Evolutionary conservation across 495 filamentous ascomycete genomes (phyloP).

Genomic region (Aspergillus kassunensis): DNA sequence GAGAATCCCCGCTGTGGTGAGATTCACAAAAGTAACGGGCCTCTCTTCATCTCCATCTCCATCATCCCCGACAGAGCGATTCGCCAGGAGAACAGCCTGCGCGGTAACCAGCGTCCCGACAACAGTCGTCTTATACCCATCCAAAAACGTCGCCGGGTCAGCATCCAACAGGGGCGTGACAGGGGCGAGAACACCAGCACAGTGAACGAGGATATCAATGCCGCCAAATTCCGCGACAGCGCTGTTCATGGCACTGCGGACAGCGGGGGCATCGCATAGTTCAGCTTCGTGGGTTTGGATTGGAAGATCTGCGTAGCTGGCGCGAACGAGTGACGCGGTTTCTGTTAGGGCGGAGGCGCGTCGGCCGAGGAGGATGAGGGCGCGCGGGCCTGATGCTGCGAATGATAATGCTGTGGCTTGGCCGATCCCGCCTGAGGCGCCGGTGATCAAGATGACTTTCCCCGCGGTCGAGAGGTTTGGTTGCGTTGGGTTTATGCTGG

Average conservation of each 20-base stretch:
- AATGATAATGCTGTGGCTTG: constrained; percentile 44
- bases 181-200: constrained; percentile 25
- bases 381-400: constrained; percentile 16
- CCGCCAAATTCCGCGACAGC: constrained; percentile 15
- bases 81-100: constrained; percentile 26
- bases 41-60: constrained; percentile 18
- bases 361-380: constrained; percentile 28
- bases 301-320: constrained; percentile 4
- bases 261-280: constrained; percentile 18
- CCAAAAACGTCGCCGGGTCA: constrained; percentile 22
- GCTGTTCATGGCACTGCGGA: constrained; percentile 12
- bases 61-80: constrained; percentile 5
- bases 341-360: constrained; percentile 33
- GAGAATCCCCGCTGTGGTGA: constrained; percentile 25
- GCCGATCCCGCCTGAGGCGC: constrained; percentile 20
- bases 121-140: constrained; percentile 33
- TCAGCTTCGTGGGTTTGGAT: constrained; percentile 19
- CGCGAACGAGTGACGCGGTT: constrained; percentile 30
- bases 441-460: constrained; percentile 21
- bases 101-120: constrained; percentile 27
- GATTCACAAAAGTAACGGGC: constrained; percentile 26
- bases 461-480: constrained; percentile 31
- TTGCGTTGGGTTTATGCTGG: constrained; percentile 20
- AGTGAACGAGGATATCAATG: constrained; percentile 36
- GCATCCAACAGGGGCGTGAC: constrained; percentile 19